A percentile compares a stretch with the other conserved stretches of the same genome.
phyloP scores from a whole-genome alignment of 805 yeast genomes.

The Scheffersomyces lignosus region DNA sequence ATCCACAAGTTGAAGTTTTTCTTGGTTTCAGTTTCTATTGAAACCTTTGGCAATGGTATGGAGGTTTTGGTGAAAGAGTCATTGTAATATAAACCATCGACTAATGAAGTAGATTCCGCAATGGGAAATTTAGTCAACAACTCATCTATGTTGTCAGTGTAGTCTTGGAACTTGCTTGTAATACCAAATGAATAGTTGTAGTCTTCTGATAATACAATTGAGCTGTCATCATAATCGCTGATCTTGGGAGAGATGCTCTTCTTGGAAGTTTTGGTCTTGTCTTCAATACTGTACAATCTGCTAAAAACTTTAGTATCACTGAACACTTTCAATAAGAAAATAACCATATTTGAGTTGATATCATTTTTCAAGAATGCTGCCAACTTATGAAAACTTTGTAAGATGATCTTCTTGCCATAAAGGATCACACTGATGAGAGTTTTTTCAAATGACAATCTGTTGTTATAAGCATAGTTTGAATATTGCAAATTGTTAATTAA shows the following conservation, averaged over 20 bases:
- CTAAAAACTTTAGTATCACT: slow-evolving; percentile 35
- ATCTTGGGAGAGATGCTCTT: slow-evolving; percentile 12
- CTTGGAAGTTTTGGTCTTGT: slow-evolving; percentile 20
- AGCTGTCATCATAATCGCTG: slow-evolving; percentile 22
- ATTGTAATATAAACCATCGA: slow-evolving; percentile 3
- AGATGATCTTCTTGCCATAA: slow-evolving; percentile 36
- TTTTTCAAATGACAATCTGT: slow-evolving; percentile 23
- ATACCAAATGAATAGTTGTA: slow-evolving; percentile 53
- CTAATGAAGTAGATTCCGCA: neutral
- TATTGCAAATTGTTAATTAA: slow-evolving; percentile 29
- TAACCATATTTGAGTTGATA: slow-evolving; percentile 42
- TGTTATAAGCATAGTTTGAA: slow-evolving; percentile 19
- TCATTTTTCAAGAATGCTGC: slow-evolving; percentile 35
- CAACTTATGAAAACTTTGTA: slow-evolving; percentile 35
- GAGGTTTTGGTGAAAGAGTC: slow-evolving; percentile 15
- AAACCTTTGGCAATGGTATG: slow-evolving; percentile 5
- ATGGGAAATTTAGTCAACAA: slow-evolving; percentile 25
- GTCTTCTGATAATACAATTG: slow-evolving; percentile 45
- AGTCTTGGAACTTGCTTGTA: slow-evolving; percentile 45
- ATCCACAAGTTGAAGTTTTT: slow-evolving; percentile 26
- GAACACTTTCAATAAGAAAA: slow-evolving; percentile 37
- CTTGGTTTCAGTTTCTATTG: slow-evolving; percentile 1
- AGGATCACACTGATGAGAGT: slow-evolving; percentile 33
- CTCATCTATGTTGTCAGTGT: slow-evolving; percentile 33
- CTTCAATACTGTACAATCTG: slow-evolving; percentile 6